phyloP scores from a whole-genome alignment of 805 yeast species.

The Saccharomycopsis selenospora region DNA sequence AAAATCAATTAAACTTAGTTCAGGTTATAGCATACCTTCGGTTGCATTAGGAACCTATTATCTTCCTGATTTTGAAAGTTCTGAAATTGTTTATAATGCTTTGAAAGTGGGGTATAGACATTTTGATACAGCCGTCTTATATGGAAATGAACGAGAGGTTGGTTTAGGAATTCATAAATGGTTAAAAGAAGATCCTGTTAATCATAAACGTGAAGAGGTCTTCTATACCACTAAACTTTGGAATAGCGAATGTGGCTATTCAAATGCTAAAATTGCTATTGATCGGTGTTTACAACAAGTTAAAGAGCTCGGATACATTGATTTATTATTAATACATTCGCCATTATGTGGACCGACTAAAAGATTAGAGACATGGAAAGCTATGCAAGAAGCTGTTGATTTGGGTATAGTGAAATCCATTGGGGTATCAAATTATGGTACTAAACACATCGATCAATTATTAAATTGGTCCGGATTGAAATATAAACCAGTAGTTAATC shows the following conservation, averaged over 20 bases:
- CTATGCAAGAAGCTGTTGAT: constrained; percentile 66
- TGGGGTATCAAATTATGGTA: constrained; percentile 75
- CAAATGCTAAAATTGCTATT: constrained; percentile 51
- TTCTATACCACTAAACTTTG: constrained; percentile 68
- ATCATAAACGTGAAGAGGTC: constrained; percentile 43
- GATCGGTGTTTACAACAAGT: constrained; percentile 46
- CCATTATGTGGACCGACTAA: constrained; percentile 43
- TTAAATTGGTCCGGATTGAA: constrained; percentile 47
- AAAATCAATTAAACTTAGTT: constrained; percentile 37
- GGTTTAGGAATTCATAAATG: constrained; percentile 52
- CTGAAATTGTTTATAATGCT: constrained; percentile 46
- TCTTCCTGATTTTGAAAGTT: constrained; percentile 34
- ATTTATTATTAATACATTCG: constrained; percentile 59
- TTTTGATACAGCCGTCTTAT: constrained; percentile 64
- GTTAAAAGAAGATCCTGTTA: constrained; percentile 39
- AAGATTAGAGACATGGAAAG: constrained; percentile 60
- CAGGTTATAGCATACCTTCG: constrained; percentile 49
- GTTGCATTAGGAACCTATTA: constrained; percentile 52
- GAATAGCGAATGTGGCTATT: constrained; percentile 59
- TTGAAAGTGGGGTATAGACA: constrained; percentile 64
- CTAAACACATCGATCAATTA: constrained; percentile 51
- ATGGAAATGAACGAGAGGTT: constrained; percentile 56
- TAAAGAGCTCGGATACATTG: constrained; percentile 56
- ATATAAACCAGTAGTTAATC: constrained; percentile 65
- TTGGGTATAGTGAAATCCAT: constrained; percentile 53